Evolutionary conservation across 257 asterid genomes (phyloP).

Genomic region (Mitragyna speciosa): DNA sequence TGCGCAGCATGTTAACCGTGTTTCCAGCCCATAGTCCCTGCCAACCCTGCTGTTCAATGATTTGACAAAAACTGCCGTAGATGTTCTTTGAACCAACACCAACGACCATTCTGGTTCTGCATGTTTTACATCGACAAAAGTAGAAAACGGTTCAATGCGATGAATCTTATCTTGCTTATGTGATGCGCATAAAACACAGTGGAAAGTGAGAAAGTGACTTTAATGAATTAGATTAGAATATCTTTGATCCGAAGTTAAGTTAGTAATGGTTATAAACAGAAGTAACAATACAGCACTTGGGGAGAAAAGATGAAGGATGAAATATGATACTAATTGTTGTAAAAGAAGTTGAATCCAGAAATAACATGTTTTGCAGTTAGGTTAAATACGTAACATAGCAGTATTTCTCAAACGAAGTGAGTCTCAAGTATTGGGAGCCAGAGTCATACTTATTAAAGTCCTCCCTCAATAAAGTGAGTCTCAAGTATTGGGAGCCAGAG

Average conservation of each 20-base stretch:
- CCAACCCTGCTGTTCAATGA: slow-evolving; percentile 86
- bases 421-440: neutral
- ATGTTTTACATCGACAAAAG: slow-evolving; percentile 23
- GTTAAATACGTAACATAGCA: neutral
- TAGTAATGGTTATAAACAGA: neutral
- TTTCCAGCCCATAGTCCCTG: slow-evolving; percentile 98
- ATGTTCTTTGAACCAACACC: slow-evolving; percentile 85
- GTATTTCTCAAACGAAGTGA: neutral
- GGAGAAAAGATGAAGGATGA: neutral
- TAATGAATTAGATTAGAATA: neutral
- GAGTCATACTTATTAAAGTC: neutral
- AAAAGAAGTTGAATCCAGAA: neutral
- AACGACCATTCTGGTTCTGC: slow-evolving; percentile 98
- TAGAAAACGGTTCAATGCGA: slow-evolving; percentile 7
- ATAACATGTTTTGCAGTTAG: neutral
- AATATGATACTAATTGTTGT: neutral
- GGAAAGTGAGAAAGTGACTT: neutral
- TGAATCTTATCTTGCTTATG: no score
- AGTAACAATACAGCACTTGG: neutral
- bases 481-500: neutral
- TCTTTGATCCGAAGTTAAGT: neutral
- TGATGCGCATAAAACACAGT: neutral
- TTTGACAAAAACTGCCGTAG: slow-evolving; percentile 67
- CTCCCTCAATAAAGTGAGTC: no score
- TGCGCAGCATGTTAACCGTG: slow-evolving; percentile 86